Evolutionary conservation across 176 grass and related monocot species (phyloP), one percentile per base, ranked within the genome.

Genomic region (Eleusine indica): DNA sequence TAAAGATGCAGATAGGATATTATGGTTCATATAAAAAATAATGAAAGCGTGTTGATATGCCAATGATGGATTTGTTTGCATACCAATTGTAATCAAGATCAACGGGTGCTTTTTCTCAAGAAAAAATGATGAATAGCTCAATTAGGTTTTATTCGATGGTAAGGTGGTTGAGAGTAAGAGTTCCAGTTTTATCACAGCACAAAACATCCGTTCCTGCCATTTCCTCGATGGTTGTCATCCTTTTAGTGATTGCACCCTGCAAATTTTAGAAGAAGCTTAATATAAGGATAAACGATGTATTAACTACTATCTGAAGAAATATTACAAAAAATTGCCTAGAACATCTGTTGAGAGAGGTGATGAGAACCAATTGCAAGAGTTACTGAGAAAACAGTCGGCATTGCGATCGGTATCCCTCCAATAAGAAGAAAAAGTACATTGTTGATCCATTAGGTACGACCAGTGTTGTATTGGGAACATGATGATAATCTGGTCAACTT

Each of bases 131-230:
- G 6, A 43, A 8, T 82, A 88, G 91, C 81, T 94, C 94, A 52
- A 94, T 83, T 21, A 97, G 86, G 73, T 84, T 92, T 61, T 67
- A 86, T 61, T 97, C 94, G 39, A 97, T 90, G 21, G 94, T 97
- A 68, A 97, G 94, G 30, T 79, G 85, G 77, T 97, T 97, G 32
- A 97, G 68, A 58, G 94, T 97, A 25, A 97, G 83, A 40, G 94
- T 97, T 53, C 94, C 92, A 25, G 90, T 97, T 92, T 97, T 97
- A 44, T 97, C 94, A 83, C 90, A 87, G 80, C 94, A 97, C 11
- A 94, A 86, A 41, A 97, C 94, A 94, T 97, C 94, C 94, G 91
- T 97, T 32, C 91, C 94, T 42, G 94, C 92, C 81, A 97, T 86
- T 76, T 97, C 92, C 77, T 97, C 94, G 16, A 35, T 35, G 32